Evolutionary conservation across 148 eudicot species (phyloP), one percentile per base, ranked within the genome.

Genomic region (Dysphania ambrosioides): DNA sequence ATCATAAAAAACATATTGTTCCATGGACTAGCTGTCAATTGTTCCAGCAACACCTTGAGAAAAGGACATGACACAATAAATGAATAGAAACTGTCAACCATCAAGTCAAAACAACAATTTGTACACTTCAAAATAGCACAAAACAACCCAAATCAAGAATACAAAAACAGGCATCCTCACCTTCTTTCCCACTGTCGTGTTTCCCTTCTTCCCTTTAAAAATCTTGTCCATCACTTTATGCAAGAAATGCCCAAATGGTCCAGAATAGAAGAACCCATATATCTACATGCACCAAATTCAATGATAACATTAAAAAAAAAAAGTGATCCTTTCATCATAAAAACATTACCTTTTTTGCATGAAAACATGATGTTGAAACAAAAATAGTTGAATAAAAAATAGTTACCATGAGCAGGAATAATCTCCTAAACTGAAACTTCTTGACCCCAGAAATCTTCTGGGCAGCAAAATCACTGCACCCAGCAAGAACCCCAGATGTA

Each of bases 1-100:
- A 82, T 80, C 92, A 88, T 83, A 81, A 88, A 88, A 61, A 83
- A 65, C 60, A 87, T n/a, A 80, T 87, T 87, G 85, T 88, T 88
- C 87, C 87, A 86, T 72, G 92, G 92, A 76, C 90, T 85, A 16
- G 81, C 57, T 9, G 86, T 82, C 73, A 88, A 75, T 30, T 88
- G 92, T 78, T 88, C 92, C 87, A 88, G 41, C 62, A 87, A 10
- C 3, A 88, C 92, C 92, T 88, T 58, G 5, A 10, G 29, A 44
- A 47, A 2, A 13, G 44, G 31, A 53, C 1, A 24, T 31, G 4
- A 18, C 1, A 27, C 40, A 60, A n/a, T 6, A 60, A 23, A 57
- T 23, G 36, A 26, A 26, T 7, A 24, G 35, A 9, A 44, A 66
- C 6, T 30, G 26, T n/a, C 29, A 53, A 36, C 23, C 0, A 5